A percentile compares a stretch with the other conserved stretches of the same genome.
Conservation (phyloP, 352 stramenopile genomes). For the Phytopythium boreale region DNA sequence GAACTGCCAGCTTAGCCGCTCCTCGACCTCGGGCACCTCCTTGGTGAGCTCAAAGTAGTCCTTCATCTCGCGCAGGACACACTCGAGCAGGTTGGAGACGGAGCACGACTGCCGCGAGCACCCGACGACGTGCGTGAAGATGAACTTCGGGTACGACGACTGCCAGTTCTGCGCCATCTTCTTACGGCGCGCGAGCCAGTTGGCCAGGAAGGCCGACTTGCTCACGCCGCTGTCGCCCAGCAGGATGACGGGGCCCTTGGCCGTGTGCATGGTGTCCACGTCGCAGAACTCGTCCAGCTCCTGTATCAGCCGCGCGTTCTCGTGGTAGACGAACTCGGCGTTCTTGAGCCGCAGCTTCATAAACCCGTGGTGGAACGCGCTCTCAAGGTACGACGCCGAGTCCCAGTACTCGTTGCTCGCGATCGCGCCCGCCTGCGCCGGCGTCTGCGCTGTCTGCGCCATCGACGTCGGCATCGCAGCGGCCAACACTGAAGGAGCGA, state of each 20-base stretch:
- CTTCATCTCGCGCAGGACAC: conserved; percentile 88
- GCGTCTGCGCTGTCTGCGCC: background rate
- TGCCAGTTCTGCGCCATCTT: conserved; percentile 88
- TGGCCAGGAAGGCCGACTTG: conserved; percentile 76
- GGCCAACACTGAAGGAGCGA: background rate
- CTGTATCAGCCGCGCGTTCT: conserved; percentile 56
- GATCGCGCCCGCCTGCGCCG: conserved; percentile 3
- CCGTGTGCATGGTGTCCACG: conserved; percentile 81
- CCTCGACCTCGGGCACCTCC: conserved; percentile 77
- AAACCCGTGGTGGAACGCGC: conserved; percentile 77
- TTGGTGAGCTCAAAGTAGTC: conserved; percentile 90
- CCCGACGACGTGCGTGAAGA: conserved; percentile 90
- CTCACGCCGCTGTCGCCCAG: conserved; percentile 70
- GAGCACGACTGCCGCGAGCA: conserved; percentile 85
- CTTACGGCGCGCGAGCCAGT: conserved; percentile 79
- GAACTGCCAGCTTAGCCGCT: conserved; percentile 90
- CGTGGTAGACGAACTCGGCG: conserved; percentile 73
- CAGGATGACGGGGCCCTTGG: conserved; percentile 70
- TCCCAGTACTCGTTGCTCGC: conserved; percentile 63
- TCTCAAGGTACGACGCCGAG: conserved; percentile 80
- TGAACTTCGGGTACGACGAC: conserved; percentile 78
- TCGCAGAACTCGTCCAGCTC: conserved; percentile 85
- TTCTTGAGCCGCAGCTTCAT: conserved; percentile 67
- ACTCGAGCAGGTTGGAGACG: conserved; percentile 83
- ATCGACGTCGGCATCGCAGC: background rate